Percentiles rank a stretch among this genome's conserved stretches.
Conservation (phyloP, 2,329 filamentous ascomycete genomes). For the Colletotrichum agaves region DNA sequence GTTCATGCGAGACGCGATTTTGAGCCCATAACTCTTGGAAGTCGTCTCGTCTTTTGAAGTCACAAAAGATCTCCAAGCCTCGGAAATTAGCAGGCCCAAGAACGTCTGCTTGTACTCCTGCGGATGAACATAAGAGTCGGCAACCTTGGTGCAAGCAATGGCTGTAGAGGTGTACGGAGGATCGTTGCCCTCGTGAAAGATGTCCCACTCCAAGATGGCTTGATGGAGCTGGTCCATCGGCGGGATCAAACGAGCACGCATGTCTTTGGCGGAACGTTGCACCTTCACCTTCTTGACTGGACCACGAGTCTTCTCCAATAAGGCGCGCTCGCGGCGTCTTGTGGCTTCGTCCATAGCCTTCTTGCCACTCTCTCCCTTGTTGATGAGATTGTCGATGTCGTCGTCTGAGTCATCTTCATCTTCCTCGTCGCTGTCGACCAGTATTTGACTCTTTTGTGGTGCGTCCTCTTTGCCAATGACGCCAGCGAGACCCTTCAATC, state of each 20-base stretch:
- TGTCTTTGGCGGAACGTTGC: slow-evolving; percentile 87
- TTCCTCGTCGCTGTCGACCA: slow-evolving; percentile 83
- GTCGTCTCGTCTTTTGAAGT: slow-evolving; percentile 88
- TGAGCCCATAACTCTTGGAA: slow-evolving; percentile 85
- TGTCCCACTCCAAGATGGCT: slow-evolving; percentile 92
- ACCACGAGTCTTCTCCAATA: slow-evolving; percentile 68
- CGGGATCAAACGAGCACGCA: slow-evolving; percentile 90
- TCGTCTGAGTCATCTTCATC: slow-evolving; percentile 67
- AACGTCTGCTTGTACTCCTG: slow-evolving; percentile 88
- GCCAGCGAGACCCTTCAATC: slow-evolving; percentile 74
- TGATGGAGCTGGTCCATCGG: slow-evolving; percentile 88
- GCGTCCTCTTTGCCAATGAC: slow-evolving; percentile 83
- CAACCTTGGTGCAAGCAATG: slow-evolving; percentile 76
- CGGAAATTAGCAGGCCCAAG: slow-evolving; percentile 87
- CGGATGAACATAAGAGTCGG: slow-evolving; percentile 80
- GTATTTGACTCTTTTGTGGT: slow-evolving; percentile 82
- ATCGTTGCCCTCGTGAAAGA: slow-evolving; percentile 88
- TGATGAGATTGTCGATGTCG: slow-evolving; percentile 58
- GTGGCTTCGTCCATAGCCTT: slow-evolving; percentile 62
- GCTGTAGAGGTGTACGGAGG: slow-evolving; percentile 76
- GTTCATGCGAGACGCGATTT: slow-evolving; percentile 85
- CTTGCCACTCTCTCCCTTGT: slow-evolving; percentile 56
- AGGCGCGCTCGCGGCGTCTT: slow-evolving; percentile 55
- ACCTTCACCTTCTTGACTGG: slow-evolving; percentile 88
- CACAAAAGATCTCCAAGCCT: slow-evolving; percentile 95